Evolutionary conservation across 2,329 filamentous ascomycete genomes (phyloP), one percentile per base, ranked within the genome.

Genomic region (Didymosphaeria variabile): DNA sequence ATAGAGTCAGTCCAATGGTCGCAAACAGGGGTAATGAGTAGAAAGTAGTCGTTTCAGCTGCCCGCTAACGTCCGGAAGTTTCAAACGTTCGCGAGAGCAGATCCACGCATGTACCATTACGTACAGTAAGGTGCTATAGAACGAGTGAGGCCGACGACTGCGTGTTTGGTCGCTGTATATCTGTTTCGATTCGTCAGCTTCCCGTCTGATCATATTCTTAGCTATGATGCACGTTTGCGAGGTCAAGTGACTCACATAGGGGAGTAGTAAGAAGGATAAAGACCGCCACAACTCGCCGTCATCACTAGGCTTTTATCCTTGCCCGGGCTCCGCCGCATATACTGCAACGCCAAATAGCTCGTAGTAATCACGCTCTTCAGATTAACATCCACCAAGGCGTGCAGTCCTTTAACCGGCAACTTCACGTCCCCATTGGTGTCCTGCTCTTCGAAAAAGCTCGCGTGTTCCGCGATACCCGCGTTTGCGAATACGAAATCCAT

Each of bases 401-500:
- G 56, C 21, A 74, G 69, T 17, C 73, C 67, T 7, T 80, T 58
- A 1, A 68, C 57, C 4, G 59, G 62, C 4, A 62, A 40, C 5
- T 44, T 54, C 19, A 57, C 56, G 1, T 72, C 40, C 8, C 40
- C 59, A 26, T 60, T 55, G 23, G 70, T 1, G 9, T 44, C 55
- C 19, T 58, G 45, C 9, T 49, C 59, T 45, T 67, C 69, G 66
- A 76, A 81, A 69, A 81, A 81, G 56, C 78, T 79, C 34, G 67
- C 61, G 31, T 73, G 70, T 58, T 82, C 80, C 19, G 80, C 69
- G 42, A 82, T 75, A 8, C 81, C 81, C 2, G 81, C 81, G 58
- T 83, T 83, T 29, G 80, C 81, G 66, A 83, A 83, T 51, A 83
- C 80, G 61, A 83, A 82, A 68, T 83, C 81, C 8, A 84, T 56